Evolutionary conservation across 148 eudicot species (phyloP).

Genomic region (Nepenthes gracilis): DNA sequence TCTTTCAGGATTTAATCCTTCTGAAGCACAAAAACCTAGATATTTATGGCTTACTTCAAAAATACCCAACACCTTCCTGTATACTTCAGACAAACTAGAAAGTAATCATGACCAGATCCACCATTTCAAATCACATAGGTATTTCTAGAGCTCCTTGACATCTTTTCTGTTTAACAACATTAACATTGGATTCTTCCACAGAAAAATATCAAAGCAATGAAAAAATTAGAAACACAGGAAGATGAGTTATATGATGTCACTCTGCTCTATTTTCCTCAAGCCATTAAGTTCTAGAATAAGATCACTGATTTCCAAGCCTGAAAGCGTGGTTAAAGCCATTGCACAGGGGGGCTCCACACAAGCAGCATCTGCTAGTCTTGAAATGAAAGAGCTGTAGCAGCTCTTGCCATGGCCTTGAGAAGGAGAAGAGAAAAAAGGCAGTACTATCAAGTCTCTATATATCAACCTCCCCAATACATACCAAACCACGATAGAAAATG

Average conservation of each 20-base stretch:
- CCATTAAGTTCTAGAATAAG: slow-evolving; percentile 75
- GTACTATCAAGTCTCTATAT: no score
- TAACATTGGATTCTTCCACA: no score
- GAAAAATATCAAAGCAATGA: no score
- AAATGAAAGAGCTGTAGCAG: slow-evolving; percentile 53
- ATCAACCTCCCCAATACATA: neutral
- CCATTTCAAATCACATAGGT: no score
- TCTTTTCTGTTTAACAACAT: no score
- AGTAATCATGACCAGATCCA: no score
- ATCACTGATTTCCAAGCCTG: slow-evolving; percentile 89
- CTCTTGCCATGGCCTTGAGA: slow-evolving; percentile 61
- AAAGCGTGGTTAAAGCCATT: slow-evolving; percentile 72
- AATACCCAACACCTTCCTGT: no score
- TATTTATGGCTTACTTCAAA: no score
- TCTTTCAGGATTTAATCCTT: no score
- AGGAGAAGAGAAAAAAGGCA: slow-evolving; percentile 7
- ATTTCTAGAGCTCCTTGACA: no score
- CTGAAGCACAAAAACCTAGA: no score
- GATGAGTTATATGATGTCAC: neutral
- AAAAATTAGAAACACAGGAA: neutral
- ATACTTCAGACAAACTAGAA: no score
- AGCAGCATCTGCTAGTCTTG: slow-evolving; percentile 64
- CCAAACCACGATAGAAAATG: neutral
- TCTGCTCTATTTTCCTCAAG: slow-evolving; percentile 35
- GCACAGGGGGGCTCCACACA: slow-evolving; percentile 82